These are phyloP conservation scores for Termitomyces sp. DNA, from an alignment of 768 basidiomycete genomes.

Conservation along the genomic window DNA sequence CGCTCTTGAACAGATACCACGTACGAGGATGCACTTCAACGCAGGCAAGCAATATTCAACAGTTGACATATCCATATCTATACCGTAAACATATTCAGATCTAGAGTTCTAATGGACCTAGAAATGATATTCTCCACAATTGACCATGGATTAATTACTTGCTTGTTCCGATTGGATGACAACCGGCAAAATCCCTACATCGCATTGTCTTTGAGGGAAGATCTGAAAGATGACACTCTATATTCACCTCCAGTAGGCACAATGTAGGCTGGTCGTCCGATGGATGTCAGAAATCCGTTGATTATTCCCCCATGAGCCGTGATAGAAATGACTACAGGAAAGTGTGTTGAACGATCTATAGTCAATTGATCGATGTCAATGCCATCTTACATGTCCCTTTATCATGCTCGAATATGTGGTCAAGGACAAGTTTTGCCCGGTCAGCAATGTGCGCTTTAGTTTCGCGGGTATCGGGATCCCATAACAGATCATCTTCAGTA, in stretches of 20 bases:
- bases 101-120: neutral
- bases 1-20: neutral
- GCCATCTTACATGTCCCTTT: constrained; percentile 38
- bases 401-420: constrained; percentile 48
- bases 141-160: neutral
- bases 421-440: constrained; percentile 48
- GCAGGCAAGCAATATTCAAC: no score
- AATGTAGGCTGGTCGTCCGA: constrained; percentile 36
- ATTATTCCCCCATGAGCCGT: constrained; percentile 66
- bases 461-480: constrained; percentile 54
- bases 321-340: constrained; percentile 51
- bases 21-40: neutral
- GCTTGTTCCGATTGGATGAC: constrained; percentile 9
- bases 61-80: neutral
- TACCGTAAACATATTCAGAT: neutral
- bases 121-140: neutral
- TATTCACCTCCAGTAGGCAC: constrained; percentile 62
- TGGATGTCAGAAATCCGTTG: constrained; percentile 43
- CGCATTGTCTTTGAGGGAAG: neutral
- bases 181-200: constrained; percentile 16
- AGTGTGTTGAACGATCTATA: neutral
- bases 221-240: neutral
- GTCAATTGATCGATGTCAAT: neutral
- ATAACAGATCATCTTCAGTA: constrained; percentile 58
- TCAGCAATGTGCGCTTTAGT: constrained; percentile 35